Evolutionary conservation across 2,329 filamentous ascomycete genomes (phyloP), one percentile per base, ranked within the genome.

Genomic region (Cyclaneusma minus): DNA sequence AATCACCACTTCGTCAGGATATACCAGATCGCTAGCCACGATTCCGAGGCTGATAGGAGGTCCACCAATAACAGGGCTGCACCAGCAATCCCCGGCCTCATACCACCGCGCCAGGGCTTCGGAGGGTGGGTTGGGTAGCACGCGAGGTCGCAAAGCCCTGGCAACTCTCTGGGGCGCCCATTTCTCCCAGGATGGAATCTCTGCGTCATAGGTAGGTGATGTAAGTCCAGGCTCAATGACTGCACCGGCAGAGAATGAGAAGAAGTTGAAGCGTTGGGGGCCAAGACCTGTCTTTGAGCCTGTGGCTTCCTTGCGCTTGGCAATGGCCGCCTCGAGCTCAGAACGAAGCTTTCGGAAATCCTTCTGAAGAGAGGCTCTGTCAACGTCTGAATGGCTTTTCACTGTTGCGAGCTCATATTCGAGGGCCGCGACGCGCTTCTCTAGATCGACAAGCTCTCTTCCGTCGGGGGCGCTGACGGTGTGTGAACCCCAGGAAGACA

Each of bases 51-150:
- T 47, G 25, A 60, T 52, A 7, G 43, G 36, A 1, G 54, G 52
- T n/a, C n/a, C n/a, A n/a, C n/a, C n/a, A n/a, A n/a, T n/a, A n/a
- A n/a, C n/a, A 3, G 57, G 62, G 4, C 76, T 72, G 48, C 87
- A 95, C 79, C 83, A 95, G 50, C 83, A 91, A 34, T 95, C 80
- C 12, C 79, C 81, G 17, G 76, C 64, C 25, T 92, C 80, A 7
- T 72, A 58, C 83, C 85, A 93, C 3, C 58, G 52, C 2, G 52
- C 45, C 3, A 93, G 58, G 1, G 78, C 82, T 1, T 59, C 49
- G n/a, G 54, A 41, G 0, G 63, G 60, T 1, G 60, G 52, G 12
- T 48, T 41, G 3, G 44, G 34, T 12, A 29, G 7, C 21, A 28
- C 17, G 43, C 17, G 4, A 37, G 29, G 7, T 41, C 13, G 19